phyloP scores from a whole-genome alignment of 495 filamentous ascomycete species.

The Podospora didyma region DNA sequence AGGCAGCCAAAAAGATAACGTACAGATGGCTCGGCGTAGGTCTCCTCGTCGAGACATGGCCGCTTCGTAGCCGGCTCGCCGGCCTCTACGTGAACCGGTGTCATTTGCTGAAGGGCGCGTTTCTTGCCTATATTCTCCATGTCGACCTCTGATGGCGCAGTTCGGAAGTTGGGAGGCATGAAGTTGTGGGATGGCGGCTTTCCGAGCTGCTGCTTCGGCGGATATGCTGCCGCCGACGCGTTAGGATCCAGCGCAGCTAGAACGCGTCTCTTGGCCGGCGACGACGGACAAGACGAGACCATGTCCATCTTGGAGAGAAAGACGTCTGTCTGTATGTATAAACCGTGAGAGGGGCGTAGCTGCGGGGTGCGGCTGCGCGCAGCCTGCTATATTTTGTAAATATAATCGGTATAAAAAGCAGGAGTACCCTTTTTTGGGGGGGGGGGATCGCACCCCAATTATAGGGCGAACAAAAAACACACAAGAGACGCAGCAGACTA shows the following conservation, averaged over 20 bases:
- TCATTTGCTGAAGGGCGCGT: background rate
- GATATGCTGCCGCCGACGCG: conserved; percentile 13
- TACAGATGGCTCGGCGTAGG: too few species aligned
- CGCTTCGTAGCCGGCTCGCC: conserved; percentile 14
- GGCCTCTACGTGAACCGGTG: background rate
- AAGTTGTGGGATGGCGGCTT: background rate
- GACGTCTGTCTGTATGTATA: background rate
- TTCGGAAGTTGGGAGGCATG: too few species aligned
- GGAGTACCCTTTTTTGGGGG: too few species aligned
- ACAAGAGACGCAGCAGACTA: too few species aligned
- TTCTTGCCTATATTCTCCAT: background rate
- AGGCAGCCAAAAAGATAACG: too few species aligned
- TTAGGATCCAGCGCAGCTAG: conserved; percentile 42
- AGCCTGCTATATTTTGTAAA: too few species aligned
- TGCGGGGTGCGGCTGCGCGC: background rate
- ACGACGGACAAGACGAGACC: conserved; percentile 28
- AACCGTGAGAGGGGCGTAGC: background rate
- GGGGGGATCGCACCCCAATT: too few species aligned
- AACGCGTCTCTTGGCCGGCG: conserved; percentile 43
- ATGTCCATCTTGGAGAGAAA: conserved; percentile 14
- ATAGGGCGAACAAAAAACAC: too few species aligned
- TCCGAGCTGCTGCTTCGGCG: background rate
- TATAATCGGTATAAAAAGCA: too few species aligned
- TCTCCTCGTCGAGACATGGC: conserved; percentile 1
- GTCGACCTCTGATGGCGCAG: background rate